Evolutionary conservation across 805 yeast genomes (phyloP), one percentile per base, ranked within the genome.

Genomic region (Pichia deserticola): DNA sequence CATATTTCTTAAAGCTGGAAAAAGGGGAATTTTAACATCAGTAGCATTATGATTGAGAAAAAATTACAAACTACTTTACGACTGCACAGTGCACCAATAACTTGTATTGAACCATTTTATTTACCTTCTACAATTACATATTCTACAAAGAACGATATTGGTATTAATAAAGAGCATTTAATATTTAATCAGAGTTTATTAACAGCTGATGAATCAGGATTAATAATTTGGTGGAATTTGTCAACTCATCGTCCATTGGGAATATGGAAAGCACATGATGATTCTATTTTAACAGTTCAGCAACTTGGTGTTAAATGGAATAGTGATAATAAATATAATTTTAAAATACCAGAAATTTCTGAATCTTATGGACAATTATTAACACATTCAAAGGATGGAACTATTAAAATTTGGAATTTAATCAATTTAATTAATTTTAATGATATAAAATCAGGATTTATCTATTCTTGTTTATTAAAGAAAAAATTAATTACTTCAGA

Each of bases 331-430:
- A 29, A 27, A 7, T 32, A 43, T 5, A 34, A 43, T 13, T 40
- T 39, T 13, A 38, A 39, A 27, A 34, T 39, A 1, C 64, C 69
- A 1, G 27, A n/a, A 2, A 40, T 64, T 5, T 45, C 56, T 0
- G 32, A 44, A 7, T 57, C 66, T 54, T 69, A 59, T 60, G 77
- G 79, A n/a, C 58, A 65, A 27, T 50, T 84, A 0, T 51, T 82
- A 27, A 81, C 86, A 3, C 93, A 86, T 60, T 84, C 84, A 0
- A 71, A 86, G 49, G 95, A 86, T 62, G 79, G 84, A 28, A 71
- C 65, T 37, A 59, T 74, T 20, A 73, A 66, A 51, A 59, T 79
- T 33, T 81, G 82, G 83, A 61, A 64, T 50, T 53, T 65, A 30
- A 57, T 68, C 25, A 54, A 59, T 30, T 25, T 61, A 0, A 45